A percentile compares a stretch with the other conserved stretches of the same genome.
These are phyloP conservation scores for Pseudocercospora fijiensis DNA, from an alignment of 2,329 filamentous ascomycete genomes.

Conservation along the genomic window DNA sequence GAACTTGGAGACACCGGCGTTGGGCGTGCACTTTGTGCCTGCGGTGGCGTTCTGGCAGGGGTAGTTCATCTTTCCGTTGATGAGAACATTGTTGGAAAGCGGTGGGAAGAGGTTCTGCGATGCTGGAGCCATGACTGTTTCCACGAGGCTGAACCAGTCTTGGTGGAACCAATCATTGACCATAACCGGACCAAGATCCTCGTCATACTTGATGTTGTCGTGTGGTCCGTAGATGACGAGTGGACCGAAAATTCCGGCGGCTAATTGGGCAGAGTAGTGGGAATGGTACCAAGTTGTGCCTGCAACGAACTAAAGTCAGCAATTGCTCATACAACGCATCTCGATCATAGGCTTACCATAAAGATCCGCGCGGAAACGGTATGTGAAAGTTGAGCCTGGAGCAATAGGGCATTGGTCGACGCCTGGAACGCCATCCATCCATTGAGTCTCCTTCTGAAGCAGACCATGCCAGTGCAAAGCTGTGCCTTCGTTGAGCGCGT, in stretches of 20 bases:
- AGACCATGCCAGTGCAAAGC: conserved; percentile 56
- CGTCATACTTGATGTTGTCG: conserved; percentile 44
- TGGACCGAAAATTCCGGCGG: conserved; percentile 44
- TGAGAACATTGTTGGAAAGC: conserved; percentile 32
- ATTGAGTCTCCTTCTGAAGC: conserved; percentile 54
- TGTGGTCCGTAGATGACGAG: conserved; percentile 48
- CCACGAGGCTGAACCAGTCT: conserved; percentile 35
- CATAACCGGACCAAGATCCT: conserved; percentile 46
- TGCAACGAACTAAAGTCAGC: conserved; percentile 4
- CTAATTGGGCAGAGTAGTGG: conserved; percentile 46
- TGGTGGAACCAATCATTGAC: conserved; percentile 48
- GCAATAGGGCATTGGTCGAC: conserved; percentile 50
- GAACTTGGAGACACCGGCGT: conserved; percentile 38
- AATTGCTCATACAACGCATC: conserved; percentile 32
- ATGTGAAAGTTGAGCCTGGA: conserved; percentile 39
- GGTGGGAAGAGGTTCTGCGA: conserved; percentile 28
- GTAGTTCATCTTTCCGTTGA: conserved; percentile 34
- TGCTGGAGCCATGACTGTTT: conserved; percentile 35
- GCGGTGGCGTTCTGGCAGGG: conserved; percentile 34
- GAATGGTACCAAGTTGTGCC: conserved; percentile 41
- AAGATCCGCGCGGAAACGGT: conserved; percentile 43
- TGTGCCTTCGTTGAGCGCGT: conserved; percentile 44
- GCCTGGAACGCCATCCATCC: conserved; percentile 51
- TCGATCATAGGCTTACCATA: conserved; percentile 37
- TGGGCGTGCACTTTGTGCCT: conserved; percentile 31